Evolutionary conservation across 192 early-diverging fungal species (phyloP).

Genomic region (Anaeromyces robustus): DNA sequence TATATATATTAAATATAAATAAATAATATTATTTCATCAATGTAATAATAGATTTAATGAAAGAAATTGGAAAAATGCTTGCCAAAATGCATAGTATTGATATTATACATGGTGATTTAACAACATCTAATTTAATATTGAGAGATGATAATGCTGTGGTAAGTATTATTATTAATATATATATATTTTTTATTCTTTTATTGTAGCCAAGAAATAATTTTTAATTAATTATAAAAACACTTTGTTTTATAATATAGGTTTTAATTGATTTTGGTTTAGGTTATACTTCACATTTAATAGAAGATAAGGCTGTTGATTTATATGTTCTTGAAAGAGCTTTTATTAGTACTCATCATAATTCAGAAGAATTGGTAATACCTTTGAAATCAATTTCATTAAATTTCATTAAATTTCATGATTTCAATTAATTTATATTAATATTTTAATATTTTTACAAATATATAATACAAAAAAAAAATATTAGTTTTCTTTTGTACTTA

Average conservation of each 20-base stretch:
- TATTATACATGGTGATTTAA: constrained; percentile 92
- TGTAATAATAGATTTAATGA: constrained; percentile 18
- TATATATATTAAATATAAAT: no score
- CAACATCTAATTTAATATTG: constrained; percentile 86
- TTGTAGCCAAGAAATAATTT: no score
- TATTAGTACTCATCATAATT: constrained; percentile 78
- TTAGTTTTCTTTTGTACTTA: neutral
- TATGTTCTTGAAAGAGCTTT: constrained; percentile 96
- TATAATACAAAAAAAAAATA: no score
- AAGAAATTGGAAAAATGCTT: constrained; percentile 43
- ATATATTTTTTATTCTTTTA: no score
- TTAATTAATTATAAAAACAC: no score
- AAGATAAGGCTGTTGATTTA: constrained; percentile 97
- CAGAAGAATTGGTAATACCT: constrained; percentile 45
- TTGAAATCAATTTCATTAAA: no score
- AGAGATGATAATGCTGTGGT: constrained; percentile 31
- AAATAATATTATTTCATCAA: no score
- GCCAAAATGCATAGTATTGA: constrained; percentile 68
- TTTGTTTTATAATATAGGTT: constrained; percentile 18
- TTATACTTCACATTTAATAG: constrained; percentile 60
- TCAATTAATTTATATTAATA: no score
- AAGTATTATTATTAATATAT: neutral
- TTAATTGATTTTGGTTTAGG: constrained; percentile 96
- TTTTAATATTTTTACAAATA: no score
- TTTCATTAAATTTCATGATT: no score